Evolutionary conservation across 495 filamentous ascomycete genomes (phyloP).

Genomic region (Copromyces sp.): DNA sequence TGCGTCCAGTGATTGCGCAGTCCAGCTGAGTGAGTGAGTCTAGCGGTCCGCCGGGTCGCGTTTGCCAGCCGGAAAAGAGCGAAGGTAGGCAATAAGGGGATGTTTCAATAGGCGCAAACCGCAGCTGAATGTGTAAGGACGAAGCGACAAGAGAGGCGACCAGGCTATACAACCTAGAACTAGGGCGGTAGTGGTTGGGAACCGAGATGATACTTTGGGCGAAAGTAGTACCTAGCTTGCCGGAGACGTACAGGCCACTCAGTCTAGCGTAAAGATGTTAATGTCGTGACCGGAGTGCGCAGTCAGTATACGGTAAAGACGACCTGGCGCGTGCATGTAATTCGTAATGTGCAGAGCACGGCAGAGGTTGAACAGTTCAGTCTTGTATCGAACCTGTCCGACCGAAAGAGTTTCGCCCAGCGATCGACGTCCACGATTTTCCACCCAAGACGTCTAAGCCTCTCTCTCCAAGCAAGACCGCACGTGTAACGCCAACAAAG

Average conservation of each 20-base stretch:
- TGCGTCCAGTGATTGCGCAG: background rate
- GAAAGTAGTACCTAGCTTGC: background rate
- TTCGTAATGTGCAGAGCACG: background rate
- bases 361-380: background rate
- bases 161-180: background rate
- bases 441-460: background rate
- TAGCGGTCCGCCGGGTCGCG: background rate
- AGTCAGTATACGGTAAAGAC: background rate
- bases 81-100: background rate
- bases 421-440: background rate
- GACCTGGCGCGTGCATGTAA: background rate
- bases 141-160: background rate
- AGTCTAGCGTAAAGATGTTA: background rate
- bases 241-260: background rate
- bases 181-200: background rate
- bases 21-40: background rate
- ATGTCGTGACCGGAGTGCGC: background rate
- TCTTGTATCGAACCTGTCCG: background rate
- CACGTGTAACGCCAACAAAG: background rate
- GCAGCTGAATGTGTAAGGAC: background rate
- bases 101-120: background rate
- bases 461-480: background rate
- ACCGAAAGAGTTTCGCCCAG: background rate
- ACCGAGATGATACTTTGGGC: background rate
- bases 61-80: background rate